These are phyloP conservation scores for Aspergillus diversus DNA, from an alignment of 495 filamentous ascomycete genomes.

Conservation along the genomic window DNA sequence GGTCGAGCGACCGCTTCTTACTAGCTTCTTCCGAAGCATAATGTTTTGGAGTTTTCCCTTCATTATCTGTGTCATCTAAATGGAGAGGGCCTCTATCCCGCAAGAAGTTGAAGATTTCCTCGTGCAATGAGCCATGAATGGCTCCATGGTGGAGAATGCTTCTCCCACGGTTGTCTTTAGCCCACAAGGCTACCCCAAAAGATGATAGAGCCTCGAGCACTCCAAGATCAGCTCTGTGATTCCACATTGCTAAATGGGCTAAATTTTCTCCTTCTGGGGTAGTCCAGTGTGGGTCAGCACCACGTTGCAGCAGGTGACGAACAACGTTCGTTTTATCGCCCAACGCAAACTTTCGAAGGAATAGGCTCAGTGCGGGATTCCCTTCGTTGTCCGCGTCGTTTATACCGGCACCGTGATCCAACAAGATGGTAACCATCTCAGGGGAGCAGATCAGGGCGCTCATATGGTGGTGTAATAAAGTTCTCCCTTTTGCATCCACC, in stretches of 20 bases:
- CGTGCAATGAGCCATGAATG: neutral
- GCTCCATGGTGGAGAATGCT: neutral
- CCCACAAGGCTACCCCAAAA: neutral
- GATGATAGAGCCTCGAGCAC: neutral
- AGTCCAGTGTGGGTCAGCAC: neutral
- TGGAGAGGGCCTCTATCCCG: neutral
- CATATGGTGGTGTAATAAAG: neutral
- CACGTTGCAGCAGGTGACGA: neutral
- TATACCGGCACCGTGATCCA: neutral
- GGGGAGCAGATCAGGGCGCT: neutral
- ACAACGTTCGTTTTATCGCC: neutral
- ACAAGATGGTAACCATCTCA: neutral
- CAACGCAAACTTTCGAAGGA: neutral
- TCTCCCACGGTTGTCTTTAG: neutral
- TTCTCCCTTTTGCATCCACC: neutral
- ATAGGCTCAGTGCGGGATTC: neutral
- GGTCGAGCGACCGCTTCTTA: neutral
- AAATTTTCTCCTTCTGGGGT: neutral
- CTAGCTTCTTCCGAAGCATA: conserved; percentile 9
- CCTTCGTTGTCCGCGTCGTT: neutral
- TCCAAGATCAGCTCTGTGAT: neutral
- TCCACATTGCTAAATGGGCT: neutral
- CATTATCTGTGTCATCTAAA: neutral
- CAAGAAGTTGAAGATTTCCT: neutral
- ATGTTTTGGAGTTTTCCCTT: neutral